Evolutionary conservation across 2,329 filamentous ascomycete species (phyloP).

Genomic region (Ophiostoma sp.): DNA sequence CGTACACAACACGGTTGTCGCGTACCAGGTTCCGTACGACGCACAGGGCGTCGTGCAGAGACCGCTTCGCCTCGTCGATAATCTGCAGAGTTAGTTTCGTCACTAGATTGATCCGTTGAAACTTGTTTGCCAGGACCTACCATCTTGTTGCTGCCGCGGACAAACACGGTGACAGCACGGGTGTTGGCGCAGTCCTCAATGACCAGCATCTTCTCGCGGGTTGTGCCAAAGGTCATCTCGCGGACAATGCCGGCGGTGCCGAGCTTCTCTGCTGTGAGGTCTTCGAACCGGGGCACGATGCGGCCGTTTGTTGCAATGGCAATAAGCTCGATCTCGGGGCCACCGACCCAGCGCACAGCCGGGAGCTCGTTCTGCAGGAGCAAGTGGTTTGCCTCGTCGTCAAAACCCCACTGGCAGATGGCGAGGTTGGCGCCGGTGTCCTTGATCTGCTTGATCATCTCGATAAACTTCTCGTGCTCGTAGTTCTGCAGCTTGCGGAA

Average conservation of each 20-base stretch:
- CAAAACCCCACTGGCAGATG: constrained; percentile 99
- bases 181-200: constrained; percentile 99
- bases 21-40: constrained; percentile 93
- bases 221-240: constrained; percentile 95
- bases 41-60: constrained; percentile 92
- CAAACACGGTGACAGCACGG: constrained; percentile 90
- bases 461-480: constrained; percentile 90
- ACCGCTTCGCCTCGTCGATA: constrained; percentile 97
- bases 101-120: background rate
- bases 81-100: constrained; percentile 52
- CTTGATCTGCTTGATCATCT: constrained; percentile 99
- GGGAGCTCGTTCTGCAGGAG: constrained; percentile 93
- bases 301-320: constrained; percentile 97
- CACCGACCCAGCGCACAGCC: constrained; percentile 95
- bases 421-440: constrained; percentile 93
- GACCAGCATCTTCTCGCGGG: constrained; percentile 97
- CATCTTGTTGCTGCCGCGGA: constrained; percentile 99
- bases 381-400: constrained; percentile 97
- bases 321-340: constrained; percentile 96
- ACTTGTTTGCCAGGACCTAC: background rate
- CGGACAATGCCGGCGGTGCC: constrained; percentile 83
- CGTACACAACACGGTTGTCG: constrained; percentile 96
- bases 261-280: constrained; percentile 84
- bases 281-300: constrained; percentile 96
- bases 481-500: constrained; percentile 97